Percentiles rank a stretch among this genome's conserved stretches.
Conservation (phyloP, 257 asterid species). For the Ajuga chamaepitys region DNA sequence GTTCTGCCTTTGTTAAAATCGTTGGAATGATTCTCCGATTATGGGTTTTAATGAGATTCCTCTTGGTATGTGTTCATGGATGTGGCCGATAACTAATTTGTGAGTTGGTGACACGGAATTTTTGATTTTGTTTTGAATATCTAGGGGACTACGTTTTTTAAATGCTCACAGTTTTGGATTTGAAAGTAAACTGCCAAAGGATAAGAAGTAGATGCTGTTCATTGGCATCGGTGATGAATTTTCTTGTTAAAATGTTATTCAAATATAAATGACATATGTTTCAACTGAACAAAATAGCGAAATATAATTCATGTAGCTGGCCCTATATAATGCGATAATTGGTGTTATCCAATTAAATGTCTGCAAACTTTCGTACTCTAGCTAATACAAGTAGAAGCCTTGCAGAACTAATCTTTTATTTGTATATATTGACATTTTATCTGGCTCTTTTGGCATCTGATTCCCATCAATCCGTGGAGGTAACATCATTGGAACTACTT, state of each 20-base stretch:
- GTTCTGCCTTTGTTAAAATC: not conserved
- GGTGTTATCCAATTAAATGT: not conserved
- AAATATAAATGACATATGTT: too few relatives aligned
- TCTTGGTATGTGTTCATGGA: not conserved
- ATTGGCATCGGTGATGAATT: not conserved
- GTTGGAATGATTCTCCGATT: not conserved
- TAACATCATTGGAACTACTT: not conserved
- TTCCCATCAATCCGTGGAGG: not conserved
- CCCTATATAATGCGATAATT: too few relatives aligned
- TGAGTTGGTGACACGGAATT: not conserved
- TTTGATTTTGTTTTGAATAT: not conserved
- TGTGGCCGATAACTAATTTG: not conserved
- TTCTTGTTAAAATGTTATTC: too few relatives aligned
- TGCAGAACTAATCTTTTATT: not conserved
- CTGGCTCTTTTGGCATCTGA: not conserved
- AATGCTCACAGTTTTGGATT: not conserved
- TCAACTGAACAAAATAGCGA: too few relatives aligned
- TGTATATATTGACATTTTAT: not conserved
- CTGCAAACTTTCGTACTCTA: not conserved
- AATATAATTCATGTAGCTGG: too few relatives aligned
- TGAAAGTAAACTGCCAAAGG: not conserved
- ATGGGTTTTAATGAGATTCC: slow-evolving; percentile 1
- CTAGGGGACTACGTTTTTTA: not conserved
- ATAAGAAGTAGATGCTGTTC: not conserved
- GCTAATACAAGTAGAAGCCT: not conserved